Conservation (phyloP, 176 grass and related monocot genomes). For the Elaeis guineensis region DNA sequence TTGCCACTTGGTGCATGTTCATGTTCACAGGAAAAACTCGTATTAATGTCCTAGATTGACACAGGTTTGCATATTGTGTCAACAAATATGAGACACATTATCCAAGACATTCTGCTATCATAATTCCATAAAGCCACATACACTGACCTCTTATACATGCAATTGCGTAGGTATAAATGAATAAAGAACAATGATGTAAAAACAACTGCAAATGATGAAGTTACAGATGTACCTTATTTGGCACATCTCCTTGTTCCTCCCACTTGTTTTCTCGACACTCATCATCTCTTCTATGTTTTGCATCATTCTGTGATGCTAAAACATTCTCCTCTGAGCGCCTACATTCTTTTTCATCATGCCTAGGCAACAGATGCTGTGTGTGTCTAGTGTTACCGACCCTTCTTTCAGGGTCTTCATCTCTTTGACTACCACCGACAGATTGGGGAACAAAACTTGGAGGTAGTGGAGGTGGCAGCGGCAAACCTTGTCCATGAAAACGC, state of each 20-base stretch:
- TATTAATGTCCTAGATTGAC: too few species aligned
- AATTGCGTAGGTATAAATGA: too few species aligned
- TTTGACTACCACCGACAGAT: slow-evolving; percentile 50
- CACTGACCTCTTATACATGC: too few species aligned
- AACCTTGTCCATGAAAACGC: slow-evolving; percentile 65
- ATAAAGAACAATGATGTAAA: neutral
- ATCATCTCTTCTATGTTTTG: slow-evolving; percentile 80
- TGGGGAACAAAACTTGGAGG: slow-evolving; percentile 95
- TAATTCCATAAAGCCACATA: too few species aligned
- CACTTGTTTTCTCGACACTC: slow-evolving; percentile 75
- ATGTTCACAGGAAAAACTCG: too few species aligned
- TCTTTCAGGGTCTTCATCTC: slow-evolving; percentile 58
- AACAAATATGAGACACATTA: too few species aligned
- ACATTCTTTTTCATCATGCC: slow-evolving; percentile 84
- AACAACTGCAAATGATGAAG: neutral
- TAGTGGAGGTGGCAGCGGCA: slow-evolving; percentile 90
- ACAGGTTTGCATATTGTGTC: too few species aligned
- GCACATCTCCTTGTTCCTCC: slow-evolving; percentile 68
- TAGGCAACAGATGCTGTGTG: slow-evolving; percentile 51
- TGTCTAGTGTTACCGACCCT: slow-evolving; percentile 47
- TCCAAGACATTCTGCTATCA: too few species aligned
- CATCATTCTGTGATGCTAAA: slow-evolving; percentile 45
- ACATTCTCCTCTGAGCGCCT: slow-evolving; percentile 56
- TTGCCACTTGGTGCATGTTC: too few species aligned
- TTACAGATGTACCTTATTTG: slow-evolving; percentile 54